phyloP scores from a whole-genome alignment of 805 yeast species.

The Monosporozyma aerobia region DNA sequence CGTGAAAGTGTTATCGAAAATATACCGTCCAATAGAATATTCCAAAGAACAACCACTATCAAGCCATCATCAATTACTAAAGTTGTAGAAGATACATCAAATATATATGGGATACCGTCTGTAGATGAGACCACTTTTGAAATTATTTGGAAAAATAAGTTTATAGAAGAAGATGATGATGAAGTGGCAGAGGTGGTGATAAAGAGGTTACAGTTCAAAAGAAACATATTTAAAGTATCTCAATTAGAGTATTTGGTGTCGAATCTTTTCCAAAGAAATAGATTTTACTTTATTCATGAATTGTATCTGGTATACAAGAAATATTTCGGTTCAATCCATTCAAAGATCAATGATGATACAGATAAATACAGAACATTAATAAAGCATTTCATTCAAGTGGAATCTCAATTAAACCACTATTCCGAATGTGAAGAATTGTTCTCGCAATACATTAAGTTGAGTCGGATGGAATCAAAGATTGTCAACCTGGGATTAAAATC shows the following conservation, averaged over 20 bases:
- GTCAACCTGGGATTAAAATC: slow-evolving; percentile 22
- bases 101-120: slow-evolving; percentile 6
- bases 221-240: slow-evolving; percentile 10
- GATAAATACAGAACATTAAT: slow-evolving; percentile 8
- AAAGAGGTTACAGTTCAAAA: slow-evolving; percentile 3
- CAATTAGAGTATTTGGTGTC: slow-evolving; percentile 14
- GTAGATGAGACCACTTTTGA: slow-evolving; percentile 7
- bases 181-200: slow-evolving; percentile 7
- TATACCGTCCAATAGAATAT: background rate
- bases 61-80: background rate
- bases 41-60: background rate
- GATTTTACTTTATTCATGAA: slow-evolving; percentile 17
- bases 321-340: slow-evolving; percentile 2
- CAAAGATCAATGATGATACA: background rate
- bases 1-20: slow-evolving; percentile 8
- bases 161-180: slow-evolving; percentile 9
- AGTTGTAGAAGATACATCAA: background rate
- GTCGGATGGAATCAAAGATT: slow-evolving; percentile 12
- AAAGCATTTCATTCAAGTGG: slow-evolving; percentile 12
- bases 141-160: slow-evolving; percentile 14
- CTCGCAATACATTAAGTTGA: slow-evolving; percentile 21
- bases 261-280: slow-evolving; percentile 7
- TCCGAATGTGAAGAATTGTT: slow-evolving; percentile 20
- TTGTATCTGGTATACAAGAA: slow-evolving; percentile 11
- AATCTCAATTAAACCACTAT: slow-evolving; percentile 15